A percentile compares a stretch with the other conserved stretches of the same genome.
Conservation (phyloP, 2,329 filamentous ascomycete genomes). For the Xylaria sp. region DNA sequence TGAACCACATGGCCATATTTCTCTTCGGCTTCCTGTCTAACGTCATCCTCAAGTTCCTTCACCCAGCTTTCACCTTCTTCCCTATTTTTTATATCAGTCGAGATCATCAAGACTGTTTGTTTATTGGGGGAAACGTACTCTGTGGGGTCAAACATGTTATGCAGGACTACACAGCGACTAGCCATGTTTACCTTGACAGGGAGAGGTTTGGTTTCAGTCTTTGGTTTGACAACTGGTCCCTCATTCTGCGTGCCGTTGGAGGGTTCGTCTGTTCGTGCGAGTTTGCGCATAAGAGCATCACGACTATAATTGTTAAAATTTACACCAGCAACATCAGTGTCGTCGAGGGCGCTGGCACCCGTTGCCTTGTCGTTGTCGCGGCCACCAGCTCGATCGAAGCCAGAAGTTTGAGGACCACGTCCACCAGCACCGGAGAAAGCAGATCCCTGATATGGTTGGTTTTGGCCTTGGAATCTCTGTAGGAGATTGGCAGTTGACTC, state of each 20-base stretch:
- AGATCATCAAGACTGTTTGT: not conserved
- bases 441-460: constrained; percentile 84
- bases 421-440: constrained; percentile 91
- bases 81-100: constrained; percentile 61
- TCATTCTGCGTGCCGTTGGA: constrained; percentile 71
- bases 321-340: constrained; percentile 96
- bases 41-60: constrained; percentile 93
- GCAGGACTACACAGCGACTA: constrained; percentile 90
- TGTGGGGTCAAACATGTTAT: constrained; percentile 93
- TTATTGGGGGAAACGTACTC: constrained; percentile 72
- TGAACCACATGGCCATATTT: constrained; percentile 99
- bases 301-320: constrained; percentile 99
- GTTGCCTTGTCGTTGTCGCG: constrained; percentile 90
- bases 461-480: constrained; percentile 88
- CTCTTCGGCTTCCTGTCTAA: constrained; percentile 89
- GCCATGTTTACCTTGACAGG: constrained; percentile 91
- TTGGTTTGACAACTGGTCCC: constrained; percentile 78
- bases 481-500: constrained; percentile 93
- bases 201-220: constrained; percentile 79
- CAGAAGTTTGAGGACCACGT: constrained; percentile 83
- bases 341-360: constrained; percentile 93
- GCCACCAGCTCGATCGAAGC: constrained; percentile 90
- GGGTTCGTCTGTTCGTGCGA: constrained; percentile 92
- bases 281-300: constrained; percentile 97
- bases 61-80: constrained; percentile 89